Percentiles rank a stretch among this genome's conserved stretches.
These are phyloP conservation scores for Madurella mycetomatis DNA, from an alignment of 2,329 filamentous ascomycete species.

Conservation along the genomic window DNA sequence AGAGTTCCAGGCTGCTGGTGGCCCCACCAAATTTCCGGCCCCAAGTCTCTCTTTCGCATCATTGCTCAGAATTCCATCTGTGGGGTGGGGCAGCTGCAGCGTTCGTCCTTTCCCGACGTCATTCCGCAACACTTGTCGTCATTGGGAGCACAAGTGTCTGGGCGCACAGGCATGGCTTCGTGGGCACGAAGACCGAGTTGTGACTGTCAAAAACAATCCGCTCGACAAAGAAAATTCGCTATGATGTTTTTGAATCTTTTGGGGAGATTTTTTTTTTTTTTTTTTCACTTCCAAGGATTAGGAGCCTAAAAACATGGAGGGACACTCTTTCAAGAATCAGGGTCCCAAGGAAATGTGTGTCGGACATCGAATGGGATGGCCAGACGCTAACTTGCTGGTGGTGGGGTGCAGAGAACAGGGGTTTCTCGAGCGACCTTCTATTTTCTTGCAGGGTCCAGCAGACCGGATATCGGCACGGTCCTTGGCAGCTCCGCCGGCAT, in stretches of 20 bases:
- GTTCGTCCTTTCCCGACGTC: constrained; percentile 26
- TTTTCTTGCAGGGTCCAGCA: constrained; percentile 6
- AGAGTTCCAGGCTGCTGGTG: background rate
- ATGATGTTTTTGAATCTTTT: too few relatives aligned
- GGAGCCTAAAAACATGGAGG: too few relatives aligned
- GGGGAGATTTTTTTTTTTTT: too few relatives aligned
- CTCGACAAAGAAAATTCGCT: background rate
- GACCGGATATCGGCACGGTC: constrained; percentile 21
- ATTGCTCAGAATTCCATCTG: background rate
- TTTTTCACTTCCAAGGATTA: too few relatives aligned
- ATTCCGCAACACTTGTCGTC: constrained; percentile 27
- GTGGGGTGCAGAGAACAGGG: background rate
- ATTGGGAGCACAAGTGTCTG: constrained; percentile 20
- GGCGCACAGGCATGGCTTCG: background rate
- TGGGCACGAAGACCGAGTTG: background rate
- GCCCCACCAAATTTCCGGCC: background rate
- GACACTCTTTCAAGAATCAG: too few relatives aligned
- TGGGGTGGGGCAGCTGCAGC: background rate
- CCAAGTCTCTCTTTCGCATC: background rate
- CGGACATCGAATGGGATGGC: too few relatives aligned
- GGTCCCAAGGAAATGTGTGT: too few relatives aligned
- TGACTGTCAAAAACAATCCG: background rate
- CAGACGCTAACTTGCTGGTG: too few relatives aligned
- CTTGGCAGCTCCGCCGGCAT: background rate
- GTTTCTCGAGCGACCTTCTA: background rate